Percentiles rank a stretch among this genome's conserved stretches.
These are phyloP conservation scores for Alternaria gansuensis DNA, from an alignment of 2,329 filamentous ascomycete genomes.

Conservation along the genomic window DNA sequence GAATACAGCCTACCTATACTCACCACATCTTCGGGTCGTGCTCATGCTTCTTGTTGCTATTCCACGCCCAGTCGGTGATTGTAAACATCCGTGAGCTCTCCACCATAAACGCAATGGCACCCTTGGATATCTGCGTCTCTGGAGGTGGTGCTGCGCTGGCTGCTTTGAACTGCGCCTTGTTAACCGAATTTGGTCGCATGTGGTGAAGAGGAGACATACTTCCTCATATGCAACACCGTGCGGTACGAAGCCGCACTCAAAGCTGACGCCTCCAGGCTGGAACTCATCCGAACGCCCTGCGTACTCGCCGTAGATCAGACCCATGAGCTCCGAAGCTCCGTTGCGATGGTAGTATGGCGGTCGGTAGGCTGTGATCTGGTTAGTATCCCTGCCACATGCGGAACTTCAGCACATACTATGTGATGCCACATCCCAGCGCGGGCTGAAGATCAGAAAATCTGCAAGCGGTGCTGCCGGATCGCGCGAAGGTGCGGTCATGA, in stretches of 20 bases:
- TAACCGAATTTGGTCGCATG: neutral
- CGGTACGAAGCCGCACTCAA: conserved; percentile 76
- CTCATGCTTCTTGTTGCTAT: conserved; percentile 57
- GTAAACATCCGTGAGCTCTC: conserved; percentile 58
- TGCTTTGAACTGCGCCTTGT: conserved; percentile 56
- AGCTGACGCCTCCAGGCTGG: conserved; percentile 67
- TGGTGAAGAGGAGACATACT: conserved; percentile 3
- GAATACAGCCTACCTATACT: conserved; percentile 9
- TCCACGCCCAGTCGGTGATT: conserved; percentile 51
- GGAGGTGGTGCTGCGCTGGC: conserved; percentile 60
- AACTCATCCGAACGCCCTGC: conserved; percentile 62
- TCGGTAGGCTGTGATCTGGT: conserved; percentile 33
- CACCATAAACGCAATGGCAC: conserved; percentile 72
- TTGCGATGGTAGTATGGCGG: conserved; percentile 71
- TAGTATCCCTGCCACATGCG: neutral
- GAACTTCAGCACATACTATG: conserved; percentile 51
- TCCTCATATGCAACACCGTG: conserved; percentile 68
- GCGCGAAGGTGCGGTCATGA: conserved; percentile 67
- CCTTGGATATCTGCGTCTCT: conserved; percentile 55
- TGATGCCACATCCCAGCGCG: conserved; percentile 69
- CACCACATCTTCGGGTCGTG: conserved; percentile 60
- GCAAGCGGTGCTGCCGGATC: conserved; percentile 69
- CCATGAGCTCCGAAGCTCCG: conserved; percentile 73
- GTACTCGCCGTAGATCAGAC: conserved; percentile 68
- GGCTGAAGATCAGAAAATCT: conserved; percentile 72